Conservation (phyloP, 2,329 filamentous ascomycete genomes). For the Neopestalotiopsis sp. region DNA sequence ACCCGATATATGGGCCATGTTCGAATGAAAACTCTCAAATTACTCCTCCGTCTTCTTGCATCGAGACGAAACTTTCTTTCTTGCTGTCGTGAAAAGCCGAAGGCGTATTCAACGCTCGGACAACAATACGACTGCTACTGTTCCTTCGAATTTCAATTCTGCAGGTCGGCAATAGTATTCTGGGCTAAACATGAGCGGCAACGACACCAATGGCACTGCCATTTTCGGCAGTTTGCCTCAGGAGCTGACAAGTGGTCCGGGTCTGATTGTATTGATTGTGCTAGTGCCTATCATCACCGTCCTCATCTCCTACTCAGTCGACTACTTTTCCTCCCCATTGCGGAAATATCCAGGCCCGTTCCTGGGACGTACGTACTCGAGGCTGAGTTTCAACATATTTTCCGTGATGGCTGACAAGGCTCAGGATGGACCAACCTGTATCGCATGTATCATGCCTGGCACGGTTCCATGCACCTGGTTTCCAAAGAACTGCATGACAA, state of each 20-base stretch:
- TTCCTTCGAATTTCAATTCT: background rate
- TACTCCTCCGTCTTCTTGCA: background rate
- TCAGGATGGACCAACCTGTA: background rate
- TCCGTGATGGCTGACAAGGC: no score
- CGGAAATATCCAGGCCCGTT: slow-evolving; percentile 10
- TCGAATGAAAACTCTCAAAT: no score
- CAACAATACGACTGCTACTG: background rate
- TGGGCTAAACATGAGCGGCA: background rate
- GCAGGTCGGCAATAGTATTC: background rate
- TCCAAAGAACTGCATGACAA: background rate
- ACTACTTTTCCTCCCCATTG: slow-evolving; percentile 13
- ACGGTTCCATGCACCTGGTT: slow-evolving; percentile 1
- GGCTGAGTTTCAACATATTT: background rate
- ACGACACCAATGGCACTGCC: background rate
- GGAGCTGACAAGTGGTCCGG: background rate
- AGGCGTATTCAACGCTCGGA: background rate
- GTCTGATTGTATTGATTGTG: background rate
- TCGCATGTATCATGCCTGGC: slow-evolving; percentile 7
- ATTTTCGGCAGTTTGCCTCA: background rate
- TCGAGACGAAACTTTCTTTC: background rate
- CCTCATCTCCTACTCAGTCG: background rate
- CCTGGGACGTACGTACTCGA: background rate
- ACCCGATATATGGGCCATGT: no score
- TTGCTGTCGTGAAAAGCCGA: background rate
- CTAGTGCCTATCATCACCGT: background rate